Base-by-base conservation (phyloP, 75 land plant genomes). In the Sequoia sempervirens region DNA sequence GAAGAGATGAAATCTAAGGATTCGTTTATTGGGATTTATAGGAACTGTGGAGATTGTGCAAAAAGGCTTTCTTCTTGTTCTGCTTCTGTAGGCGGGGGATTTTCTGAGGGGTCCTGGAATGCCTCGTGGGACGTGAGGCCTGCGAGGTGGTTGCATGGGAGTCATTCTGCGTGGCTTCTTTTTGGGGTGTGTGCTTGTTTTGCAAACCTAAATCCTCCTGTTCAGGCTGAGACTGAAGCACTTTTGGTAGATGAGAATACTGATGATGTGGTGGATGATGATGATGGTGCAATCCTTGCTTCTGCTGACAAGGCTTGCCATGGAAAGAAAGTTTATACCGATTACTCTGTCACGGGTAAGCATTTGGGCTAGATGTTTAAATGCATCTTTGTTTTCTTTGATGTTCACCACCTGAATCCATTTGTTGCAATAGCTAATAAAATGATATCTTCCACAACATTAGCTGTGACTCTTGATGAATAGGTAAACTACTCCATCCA, bases 81-180 rank as follows among this genome's bases (percentile, higher is more conserved):
- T n/a, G 26, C 17, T 50, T 40, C 38, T 47, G n/a, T 81, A 12
- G 86, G 83, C n/a, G 53, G 81, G 15, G 83, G 90, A 10, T 70
- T 86, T 32, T 15, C 81, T 20, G 96, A 94, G 80, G 97, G 97
- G 6, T 94, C 97, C 5, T 95, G 97, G 97, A 95, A 95, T 86
- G 97, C 86, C 13, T 93, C 97, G 2, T 91, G 93, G 93, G 97
- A 95, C 75, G 94, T 87, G 2, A 81, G 97, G 50, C 97, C 97
- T 18, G 97, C 96, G 3, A 85, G 97, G 50, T 95, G 97, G 97
- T 84, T 95, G 9, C 94, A 93, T 73, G 86, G 94, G 14, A 43
- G 93, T 36, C 91, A 94, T 58, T 92, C 95, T 8, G 97, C 93
- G 40, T 95, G 97, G 97, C 88, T 95, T 28, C 88, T 95, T 32